phyloP scores from a whole-genome alignment of 2,329 filamentous ascomycete species.

The Botryosphaeria agaves region DNA sequence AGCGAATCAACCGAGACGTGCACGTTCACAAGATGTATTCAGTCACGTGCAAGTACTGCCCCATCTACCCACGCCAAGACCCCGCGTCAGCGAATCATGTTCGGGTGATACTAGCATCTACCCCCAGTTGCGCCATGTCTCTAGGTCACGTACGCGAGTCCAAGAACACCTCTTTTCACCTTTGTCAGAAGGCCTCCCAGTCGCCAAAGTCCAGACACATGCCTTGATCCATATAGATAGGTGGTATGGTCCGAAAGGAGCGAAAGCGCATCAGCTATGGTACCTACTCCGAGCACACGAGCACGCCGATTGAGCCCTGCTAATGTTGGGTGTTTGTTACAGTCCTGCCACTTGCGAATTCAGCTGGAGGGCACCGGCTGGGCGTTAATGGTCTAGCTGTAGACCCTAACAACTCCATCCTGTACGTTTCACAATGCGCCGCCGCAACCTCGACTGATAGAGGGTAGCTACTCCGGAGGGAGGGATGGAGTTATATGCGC shows the following conservation, averaged over 20 bases:
- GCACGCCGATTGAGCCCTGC: slow-evolving; percentile 1
- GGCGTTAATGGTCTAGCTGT: slow-evolving; percentile 91
- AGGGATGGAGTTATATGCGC: slow-evolving; percentile 91
- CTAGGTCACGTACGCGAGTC: no score
- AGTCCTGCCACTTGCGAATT: slow-evolving; percentile 59
- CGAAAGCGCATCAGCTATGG: slow-evolving; percentile 36
- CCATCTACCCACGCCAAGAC: no score
- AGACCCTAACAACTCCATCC: slow-evolving; percentile 63
- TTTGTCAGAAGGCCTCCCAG: no score
- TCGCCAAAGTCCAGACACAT: not conserved
- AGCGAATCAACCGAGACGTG: no score
- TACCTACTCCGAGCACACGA: slow-evolving; percentile 15
- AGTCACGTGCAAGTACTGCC: no score
- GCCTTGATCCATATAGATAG: not conserved
- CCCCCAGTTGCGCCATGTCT: no score
- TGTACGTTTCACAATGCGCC: slow-evolving; percentile 41
- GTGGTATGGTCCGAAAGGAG: slow-evolving; percentile 31
- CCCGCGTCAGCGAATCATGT: no score
- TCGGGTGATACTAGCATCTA: no score
- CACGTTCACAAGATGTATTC: no score
- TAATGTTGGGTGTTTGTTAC: slow-evolving; percentile 6
- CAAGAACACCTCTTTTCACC: no score
- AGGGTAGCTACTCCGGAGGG: slow-evolving; percentile 73
- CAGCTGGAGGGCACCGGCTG: slow-evolving; percentile 70
- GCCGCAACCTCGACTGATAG: slow-evolving; percentile 7